Percentiles rank a stretch among this genome's conserved stretches.
Evolutionary conservation across 2,329 filamentous ascomycete genomes (phyloP).

Genomic region (Aureobasidium sp.): DNA sequence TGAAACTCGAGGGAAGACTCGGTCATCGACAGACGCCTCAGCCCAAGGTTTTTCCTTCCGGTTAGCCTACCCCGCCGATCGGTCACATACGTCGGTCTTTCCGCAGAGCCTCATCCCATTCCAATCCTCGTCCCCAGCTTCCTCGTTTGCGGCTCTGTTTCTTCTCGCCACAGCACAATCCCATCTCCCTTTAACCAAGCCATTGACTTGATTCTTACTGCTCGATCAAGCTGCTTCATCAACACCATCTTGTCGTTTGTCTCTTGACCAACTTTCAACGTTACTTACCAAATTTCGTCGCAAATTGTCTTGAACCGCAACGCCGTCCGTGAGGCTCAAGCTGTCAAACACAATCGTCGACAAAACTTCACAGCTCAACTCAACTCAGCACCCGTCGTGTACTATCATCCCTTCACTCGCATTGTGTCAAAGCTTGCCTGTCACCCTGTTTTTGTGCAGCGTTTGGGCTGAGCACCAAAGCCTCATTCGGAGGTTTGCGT

Average conservation of each 20-base stretch:
- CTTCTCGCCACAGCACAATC: slow-evolving; percentile 11
- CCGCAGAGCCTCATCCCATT: slow-evolving; percentile 12
- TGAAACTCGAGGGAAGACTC: not conserved
- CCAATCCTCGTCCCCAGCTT: slow-evolving; percentile 9
- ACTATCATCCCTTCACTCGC: not conserved
- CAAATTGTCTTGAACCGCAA: not conserved
- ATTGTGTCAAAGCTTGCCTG: not conserved
- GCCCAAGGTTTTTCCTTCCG: not conserved
- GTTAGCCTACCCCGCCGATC: not conserved
- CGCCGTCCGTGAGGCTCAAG: not conserved
- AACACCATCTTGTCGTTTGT: not conserved
- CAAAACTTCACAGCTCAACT: not conserved
- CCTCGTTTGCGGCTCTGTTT: slow-evolving; percentile 4
- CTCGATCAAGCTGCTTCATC: not conserved
- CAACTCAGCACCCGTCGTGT: not conserved
- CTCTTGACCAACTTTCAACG: not conserved
- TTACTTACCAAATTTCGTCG: not conserved
- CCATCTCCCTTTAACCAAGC: not conserved
- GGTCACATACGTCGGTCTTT: not conserved
- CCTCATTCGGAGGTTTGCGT: not conserved
- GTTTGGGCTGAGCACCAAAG: not conserved
- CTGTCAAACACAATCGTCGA: slow-evolving; percentile 1
- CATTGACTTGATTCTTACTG: not conserved
- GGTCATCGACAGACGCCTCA: not conserved
- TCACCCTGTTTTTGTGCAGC: not conserved